Evolutionary conservation across 169 alveolate genomes (phyloP).

Genomic region (Condylostoma magnum): DNA sequence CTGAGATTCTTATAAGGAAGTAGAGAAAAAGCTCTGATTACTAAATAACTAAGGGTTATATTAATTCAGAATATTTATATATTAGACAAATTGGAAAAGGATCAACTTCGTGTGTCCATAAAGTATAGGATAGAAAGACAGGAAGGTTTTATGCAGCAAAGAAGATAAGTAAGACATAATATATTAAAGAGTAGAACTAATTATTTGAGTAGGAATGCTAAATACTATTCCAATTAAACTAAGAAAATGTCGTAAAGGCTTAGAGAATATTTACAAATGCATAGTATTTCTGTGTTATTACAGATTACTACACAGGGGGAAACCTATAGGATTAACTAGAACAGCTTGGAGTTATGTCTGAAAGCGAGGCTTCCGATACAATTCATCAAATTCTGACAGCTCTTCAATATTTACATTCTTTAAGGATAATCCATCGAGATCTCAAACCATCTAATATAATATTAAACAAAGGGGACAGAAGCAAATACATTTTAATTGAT

Average conservation of each 20-base stretch:
- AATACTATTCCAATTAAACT: conserved; percentile 18
- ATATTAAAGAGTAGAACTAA: background rate
- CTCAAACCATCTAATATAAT: conserved; percentile 96
- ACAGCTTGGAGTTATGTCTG: background rate
- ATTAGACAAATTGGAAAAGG: too few species aligned
- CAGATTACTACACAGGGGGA: conserved; percentile 38
- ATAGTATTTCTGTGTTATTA: conserved; percentile 14
- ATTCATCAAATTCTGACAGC: conserved; percentile 74
- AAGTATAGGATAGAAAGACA: too few species aligned
- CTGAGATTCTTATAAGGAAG: too few species aligned
- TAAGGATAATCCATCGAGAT: conserved; percentile 91
- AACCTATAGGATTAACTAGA: conserved; percentile 19
- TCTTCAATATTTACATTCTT: conserved; percentile 72
- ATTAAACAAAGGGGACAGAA: too few species aligned
- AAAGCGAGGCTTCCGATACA: conserved; percentile 6
- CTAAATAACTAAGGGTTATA: too few species aligned
- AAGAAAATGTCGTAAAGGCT: conserved; percentile 34
- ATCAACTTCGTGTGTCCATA: too few species aligned
- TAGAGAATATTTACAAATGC: conserved; percentile 25
- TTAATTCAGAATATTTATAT: too few species aligned
- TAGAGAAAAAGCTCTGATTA: too few species aligned
- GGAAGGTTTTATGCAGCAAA: too few species aligned
- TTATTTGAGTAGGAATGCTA: conserved; percentile 24
- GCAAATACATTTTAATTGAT: too few species aligned
- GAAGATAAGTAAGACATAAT: too few species aligned